Percentiles rank a stretch among this genome's conserved stretches.
Conservation (phyloP, 352 stramenopile species). For the Phytopythium sindhum region DNA sequence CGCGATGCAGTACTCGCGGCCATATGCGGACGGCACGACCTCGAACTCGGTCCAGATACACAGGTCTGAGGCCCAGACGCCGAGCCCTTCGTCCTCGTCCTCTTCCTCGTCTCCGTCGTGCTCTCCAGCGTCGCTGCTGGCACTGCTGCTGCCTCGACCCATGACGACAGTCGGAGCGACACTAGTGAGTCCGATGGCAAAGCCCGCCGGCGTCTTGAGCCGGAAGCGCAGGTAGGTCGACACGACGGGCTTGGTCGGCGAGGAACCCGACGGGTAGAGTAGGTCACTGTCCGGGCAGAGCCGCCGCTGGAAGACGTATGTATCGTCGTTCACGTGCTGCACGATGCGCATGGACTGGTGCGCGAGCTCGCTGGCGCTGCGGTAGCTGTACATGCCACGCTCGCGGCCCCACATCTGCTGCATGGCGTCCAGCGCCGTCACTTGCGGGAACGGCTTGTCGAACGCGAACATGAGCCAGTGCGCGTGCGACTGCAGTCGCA, state of each 20-base stretch:
- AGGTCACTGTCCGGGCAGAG: slow-evolving; percentile 3
- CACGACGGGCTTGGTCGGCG: slow-evolving; percentile 11
- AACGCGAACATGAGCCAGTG: slow-evolving; percentile 41
- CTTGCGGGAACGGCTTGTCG: slow-evolving; percentile 45
- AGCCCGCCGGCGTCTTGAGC: slow-evolving; percentile 24
- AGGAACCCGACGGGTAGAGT: slow-evolving; percentile 1
- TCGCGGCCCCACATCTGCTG: slow-evolving; percentile 41
- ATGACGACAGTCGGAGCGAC: slow-evolving; percentile 15
- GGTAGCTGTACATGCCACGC: slow-evolving; percentile 35
- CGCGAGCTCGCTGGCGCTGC: slow-evolving; percentile 17
- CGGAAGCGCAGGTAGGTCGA: slow-evolving; percentile 47
- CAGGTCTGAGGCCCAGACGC: slow-evolving; percentile 29
- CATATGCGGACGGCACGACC: slow-evolving; percentile 8
- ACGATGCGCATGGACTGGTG: slow-evolving; percentile 29
- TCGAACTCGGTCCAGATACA: slow-evolving; percentile 34
- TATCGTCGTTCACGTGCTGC: slow-evolving; percentile 51
- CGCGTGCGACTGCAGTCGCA: slow-evolving; percentile 26
- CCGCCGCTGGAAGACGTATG: slow-evolving; percentile 33
- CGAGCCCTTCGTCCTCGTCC: neutral
- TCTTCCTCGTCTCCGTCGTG: neutral
- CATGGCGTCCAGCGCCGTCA: slow-evolving; percentile 31
- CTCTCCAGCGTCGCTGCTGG: neutral
- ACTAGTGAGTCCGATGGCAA: slow-evolving; percentile 18
- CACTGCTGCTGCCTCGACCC: slow-evolving; percentile 9
- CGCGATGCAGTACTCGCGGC: slow-evolving; percentile 22